phyloP scores from a whole-genome alignment of 352 stramenopile genomes.

The Globisporangium cylindrosporum region DNA sequence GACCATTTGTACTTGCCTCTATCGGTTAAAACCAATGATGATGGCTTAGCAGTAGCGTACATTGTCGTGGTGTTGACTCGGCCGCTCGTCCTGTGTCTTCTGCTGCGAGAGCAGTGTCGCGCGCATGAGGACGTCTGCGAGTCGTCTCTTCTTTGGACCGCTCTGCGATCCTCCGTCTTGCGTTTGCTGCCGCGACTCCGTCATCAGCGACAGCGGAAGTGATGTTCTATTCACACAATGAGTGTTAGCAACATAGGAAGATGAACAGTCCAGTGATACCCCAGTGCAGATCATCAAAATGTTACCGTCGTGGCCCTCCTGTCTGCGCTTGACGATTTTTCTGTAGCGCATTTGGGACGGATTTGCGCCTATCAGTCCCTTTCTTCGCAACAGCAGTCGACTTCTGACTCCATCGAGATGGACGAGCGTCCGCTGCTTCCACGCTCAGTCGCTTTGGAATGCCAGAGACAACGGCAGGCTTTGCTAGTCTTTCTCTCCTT shows the following conservation, averaged over 20 bases:
- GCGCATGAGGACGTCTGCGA: slow-evolving; percentile 58
- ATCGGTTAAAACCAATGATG: neutral
- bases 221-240: neutral
- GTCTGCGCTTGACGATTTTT: slow-evolving; percentile 9
- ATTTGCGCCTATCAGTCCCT: slow-evolving; percentile 35
- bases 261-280: no score
- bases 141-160: slow-evolving; percentile 25
- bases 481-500: neutral
- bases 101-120: slow-evolving; percentile 64
- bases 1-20: neutral
- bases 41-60: neutral
- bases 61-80: neutral
- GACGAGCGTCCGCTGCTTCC: slow-evolving; percentile 47
- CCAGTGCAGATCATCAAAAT: neutral
- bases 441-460: slow-evolving; percentile 31
- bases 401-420: slow-evolving; percentile 37
- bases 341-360: slow-evolving; percentile 28
- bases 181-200: slow-evolving; percentile 15
- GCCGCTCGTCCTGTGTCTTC: slow-evolving; percentile 8
- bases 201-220: neutral
- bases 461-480: neutral
- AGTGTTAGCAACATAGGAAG: no score
- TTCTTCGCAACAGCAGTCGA: slow-evolving; percentile 21
- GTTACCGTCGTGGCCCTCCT: slow-evolving; percentile 5
- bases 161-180: neutral